Evolutionary conservation across 768 basidiomycete genomes (phyloP).

Genomic region (Tulasnella sp.): DNA sequence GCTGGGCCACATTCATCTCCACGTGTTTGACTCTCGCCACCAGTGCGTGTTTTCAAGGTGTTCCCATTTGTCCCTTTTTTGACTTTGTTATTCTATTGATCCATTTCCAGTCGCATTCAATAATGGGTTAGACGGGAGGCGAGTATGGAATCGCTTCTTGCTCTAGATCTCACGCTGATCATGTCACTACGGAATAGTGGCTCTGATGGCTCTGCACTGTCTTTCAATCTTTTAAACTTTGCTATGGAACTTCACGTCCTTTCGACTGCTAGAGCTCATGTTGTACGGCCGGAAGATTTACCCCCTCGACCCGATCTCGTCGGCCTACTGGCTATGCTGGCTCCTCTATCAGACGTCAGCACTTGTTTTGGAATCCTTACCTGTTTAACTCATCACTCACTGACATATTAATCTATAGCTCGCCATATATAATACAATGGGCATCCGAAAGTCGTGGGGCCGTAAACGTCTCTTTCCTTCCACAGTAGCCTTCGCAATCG

Average conservation of each 20-base stretch:
- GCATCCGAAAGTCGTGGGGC: background rate
- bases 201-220: background rate
- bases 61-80: background rate
- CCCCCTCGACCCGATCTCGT: conserved; percentile 3
- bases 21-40: conserved; percentile 1
- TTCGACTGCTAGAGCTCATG: background rate
- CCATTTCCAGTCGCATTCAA: background rate
- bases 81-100: background rate
- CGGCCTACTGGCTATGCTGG: conserved; percentile 1
- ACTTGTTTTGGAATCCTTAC: background rate
- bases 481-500: background rate
- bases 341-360: conserved; percentile 3
- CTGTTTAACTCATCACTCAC: background rate
- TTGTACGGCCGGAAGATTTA: conserved; percentile 1
- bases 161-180: background rate
- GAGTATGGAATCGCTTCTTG: background rate
- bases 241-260: background rate
- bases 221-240: conserved; percentile 2
- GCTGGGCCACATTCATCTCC: background rate
- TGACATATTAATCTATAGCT: background rate
- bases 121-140: conserved; percentile 11
- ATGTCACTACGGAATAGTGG: background rate
- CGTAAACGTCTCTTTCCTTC: conserved; percentile 1
- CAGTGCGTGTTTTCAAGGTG: background rate
- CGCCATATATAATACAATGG: conserved; percentile 9